Percentiles rank a stretch among this genome's conserved stretches.
Evolutionary conservation across 2,329 filamentous ascomycete genomes (phyloP).

Genomic region (Alternaria incomplexa): DNA sequence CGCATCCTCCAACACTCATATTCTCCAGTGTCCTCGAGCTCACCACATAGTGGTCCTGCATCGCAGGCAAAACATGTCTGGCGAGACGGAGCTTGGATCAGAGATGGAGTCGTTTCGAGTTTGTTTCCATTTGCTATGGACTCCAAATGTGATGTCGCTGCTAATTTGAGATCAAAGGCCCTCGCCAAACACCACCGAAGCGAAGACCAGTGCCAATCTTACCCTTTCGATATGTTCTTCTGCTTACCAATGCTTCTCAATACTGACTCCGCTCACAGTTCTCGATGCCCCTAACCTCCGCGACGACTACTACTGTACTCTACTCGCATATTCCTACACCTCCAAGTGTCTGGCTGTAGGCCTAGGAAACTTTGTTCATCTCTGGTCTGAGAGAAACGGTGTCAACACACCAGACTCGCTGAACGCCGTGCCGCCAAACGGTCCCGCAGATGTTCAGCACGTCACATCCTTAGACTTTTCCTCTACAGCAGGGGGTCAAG

Average conservation of each 20-base stretch:
- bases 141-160: background rate
- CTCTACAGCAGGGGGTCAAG: constrained; percentile 73
- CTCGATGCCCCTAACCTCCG: constrained; percentile 87
- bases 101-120: constrained; percentile 40
- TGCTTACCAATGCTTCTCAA: background rate
- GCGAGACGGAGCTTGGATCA: constrained; percentile 52
- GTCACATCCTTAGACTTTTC: constrained; percentile 92
- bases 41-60: constrained; percentile 2
- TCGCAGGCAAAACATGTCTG: constrained; percentile 38
- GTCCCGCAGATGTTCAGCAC: constrained; percentile 46
- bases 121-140: constrained; percentile 27
- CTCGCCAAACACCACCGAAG: constrained; percentile 33
- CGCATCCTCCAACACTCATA: constrained; percentile 63
- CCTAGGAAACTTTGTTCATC: constrained; percentile 78
- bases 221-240: constrained; percentile 73
- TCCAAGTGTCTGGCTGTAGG: constrained; percentile 82
- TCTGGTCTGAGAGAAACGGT: constrained; percentile 81
- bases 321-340: constrained; percentile 81
- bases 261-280: constrained; percentile 63
- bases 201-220: constrained; percentile 65
- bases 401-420: constrained; percentile 65
- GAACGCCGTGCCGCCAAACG: constrained; percentile 56
- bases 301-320: constrained; percentile 94
- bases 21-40: constrained; percentile 7
- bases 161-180: constrained; percentile 24